Conservation (phyloP, 2,329 filamentous ascomycete genomes). For the Xylariaceae sp. region DNA sequence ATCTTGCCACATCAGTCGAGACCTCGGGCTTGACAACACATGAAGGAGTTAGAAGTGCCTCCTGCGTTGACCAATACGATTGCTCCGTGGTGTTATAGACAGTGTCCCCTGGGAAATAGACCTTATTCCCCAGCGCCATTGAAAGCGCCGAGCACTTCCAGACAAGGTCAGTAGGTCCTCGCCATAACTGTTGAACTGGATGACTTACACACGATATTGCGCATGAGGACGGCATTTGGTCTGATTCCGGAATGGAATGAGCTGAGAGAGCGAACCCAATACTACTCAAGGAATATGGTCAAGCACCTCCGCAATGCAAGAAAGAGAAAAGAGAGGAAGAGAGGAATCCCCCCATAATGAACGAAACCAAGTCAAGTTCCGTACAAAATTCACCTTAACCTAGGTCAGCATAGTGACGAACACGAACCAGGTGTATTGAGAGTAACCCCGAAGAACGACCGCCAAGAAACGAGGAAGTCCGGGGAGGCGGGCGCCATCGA, state of each 20-base stretch:
- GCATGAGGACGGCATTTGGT: background rate
- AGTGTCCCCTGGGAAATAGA: constrained; percentile 3
- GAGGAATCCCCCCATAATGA: background rate
- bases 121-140: background rate
- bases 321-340: background rate
- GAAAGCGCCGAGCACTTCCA: background rate
- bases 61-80: constrained; percentile 12
- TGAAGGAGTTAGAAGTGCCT: constrained; percentile 5
- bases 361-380: background rate
- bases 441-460: background rate
- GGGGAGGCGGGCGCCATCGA: background rate
- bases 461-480: background rate
- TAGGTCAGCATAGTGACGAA: background rate
- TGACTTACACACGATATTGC: constrained; percentile 1
- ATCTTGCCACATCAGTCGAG: constrained; percentile 4
- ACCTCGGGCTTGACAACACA: constrained; percentile 10
- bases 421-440: background rate
- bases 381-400: background rate
- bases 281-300: background rate
- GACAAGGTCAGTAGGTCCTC: background rate
- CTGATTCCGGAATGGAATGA: no score
- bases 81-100: constrained; percentile 6
- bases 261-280: background rate
- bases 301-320: background rate
- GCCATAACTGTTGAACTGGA: background rate